Percentiles rank a stretch among this genome's conserved stretches.
Conservation (phyloP, 1,284 basidiomycete species). For the Agroathelia rolfsii region DNA sequence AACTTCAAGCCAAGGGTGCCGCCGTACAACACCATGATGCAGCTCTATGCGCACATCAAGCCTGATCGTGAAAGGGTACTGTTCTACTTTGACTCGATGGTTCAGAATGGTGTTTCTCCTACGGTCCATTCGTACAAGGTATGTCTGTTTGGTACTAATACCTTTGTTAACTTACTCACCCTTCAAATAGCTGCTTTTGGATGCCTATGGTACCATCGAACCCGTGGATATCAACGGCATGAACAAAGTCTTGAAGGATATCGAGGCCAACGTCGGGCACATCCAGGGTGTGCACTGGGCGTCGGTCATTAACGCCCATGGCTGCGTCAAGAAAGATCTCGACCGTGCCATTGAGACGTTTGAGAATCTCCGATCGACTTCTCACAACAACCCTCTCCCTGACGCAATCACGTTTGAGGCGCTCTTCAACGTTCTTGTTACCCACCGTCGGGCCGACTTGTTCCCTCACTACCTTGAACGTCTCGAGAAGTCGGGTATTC, state of each 20-base stretch:
- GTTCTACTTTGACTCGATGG: constrained; percentile 70
- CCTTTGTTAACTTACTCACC: constrained; percentile 12
- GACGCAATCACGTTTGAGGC: constrained; percentile 91
- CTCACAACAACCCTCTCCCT: constrained; percentile 28
- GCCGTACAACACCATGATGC: constrained; percentile 98
- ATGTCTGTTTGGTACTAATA: constrained; percentile 13
- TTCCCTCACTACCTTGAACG: constrained; percentile 60
- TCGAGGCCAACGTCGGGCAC: constrained; percentile 55
- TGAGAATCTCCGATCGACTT: constrained; percentile 71
- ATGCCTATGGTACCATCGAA: constrained; percentile 82
- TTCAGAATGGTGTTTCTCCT: constrained; percentile 54
- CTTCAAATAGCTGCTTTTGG: constrained; percentile 66
- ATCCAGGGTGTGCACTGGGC: constrained; percentile 89
- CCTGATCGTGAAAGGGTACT: constrained; percentile 76
- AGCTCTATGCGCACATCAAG: constrained; percentile 85
- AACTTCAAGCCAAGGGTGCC: constrained; percentile 87
- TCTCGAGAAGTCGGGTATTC: constrained; percentile 58
- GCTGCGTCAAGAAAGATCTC: constrained; percentile 73
- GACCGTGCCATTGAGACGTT: constrained; percentile 73
- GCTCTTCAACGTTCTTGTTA: constrained; percentile 81
- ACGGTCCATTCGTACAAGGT: constrained; percentile 91
- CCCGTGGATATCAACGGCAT: constrained; percentile 74
- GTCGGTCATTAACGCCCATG: constrained; percentile 85
- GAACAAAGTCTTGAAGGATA: constrained; percentile 61
- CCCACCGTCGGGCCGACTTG: constrained; percentile 72